Percentiles rank a stretch among this genome's conserved stretches.
These are phyloP conservation scores for Begonia peltatifolia DNA, from an alignment of 306 rosid species.

Conservation along the genomic window DNA sequence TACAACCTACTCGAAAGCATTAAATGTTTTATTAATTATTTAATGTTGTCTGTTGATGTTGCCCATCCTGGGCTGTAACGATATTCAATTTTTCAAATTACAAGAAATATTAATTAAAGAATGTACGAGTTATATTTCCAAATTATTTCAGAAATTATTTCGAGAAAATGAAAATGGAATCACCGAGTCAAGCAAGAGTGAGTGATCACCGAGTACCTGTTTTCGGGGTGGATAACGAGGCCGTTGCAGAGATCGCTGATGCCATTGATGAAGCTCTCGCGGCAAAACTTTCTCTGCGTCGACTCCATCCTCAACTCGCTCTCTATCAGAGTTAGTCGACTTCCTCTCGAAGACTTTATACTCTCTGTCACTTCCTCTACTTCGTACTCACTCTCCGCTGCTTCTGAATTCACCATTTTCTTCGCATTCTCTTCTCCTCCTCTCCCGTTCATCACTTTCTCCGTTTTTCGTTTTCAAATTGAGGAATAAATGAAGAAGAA, in stretches of 20 bases:
- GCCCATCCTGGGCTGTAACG: too few species aligned
- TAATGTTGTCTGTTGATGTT: too few species aligned
- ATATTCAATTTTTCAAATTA: too few species aligned
- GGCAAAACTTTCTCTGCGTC: slow-evolving; percentile 31
- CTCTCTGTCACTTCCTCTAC: slow-evolving; percentile 43
- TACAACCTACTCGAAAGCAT: slow-evolving; percentile 51
- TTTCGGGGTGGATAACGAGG: slow-evolving; percentile 44
- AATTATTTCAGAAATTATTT: background rate
- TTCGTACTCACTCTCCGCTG: slow-evolving; percentile 28
- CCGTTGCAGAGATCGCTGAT: slow-evolving; percentile 26
- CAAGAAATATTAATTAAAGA: too few species aligned
- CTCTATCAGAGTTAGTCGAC: slow-evolving; percentile 47
- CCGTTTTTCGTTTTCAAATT: background rate
- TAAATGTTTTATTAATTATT: too few species aligned
- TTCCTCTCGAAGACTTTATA: slow-evolving; percentile 58
- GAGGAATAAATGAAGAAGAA: too few species aligned
- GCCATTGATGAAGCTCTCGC: slow-evolving; percentile 34
- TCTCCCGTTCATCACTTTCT: background rate
- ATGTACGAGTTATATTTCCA: too few species aligned
- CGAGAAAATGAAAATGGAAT: background rate
- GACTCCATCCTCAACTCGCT: slow-evolving; percentile 33
- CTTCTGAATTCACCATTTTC: background rate
- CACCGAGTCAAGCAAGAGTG: background rate
- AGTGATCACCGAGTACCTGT: slow-evolving; percentile 25
- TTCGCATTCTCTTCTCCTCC: slow-evolving; percentile 1